Evolutionary conservation across 1,139 yeast genomes (phyloP), one percentile per base, ranked within the genome.

Genomic region (Sugiyamaella sp.): DNA sequence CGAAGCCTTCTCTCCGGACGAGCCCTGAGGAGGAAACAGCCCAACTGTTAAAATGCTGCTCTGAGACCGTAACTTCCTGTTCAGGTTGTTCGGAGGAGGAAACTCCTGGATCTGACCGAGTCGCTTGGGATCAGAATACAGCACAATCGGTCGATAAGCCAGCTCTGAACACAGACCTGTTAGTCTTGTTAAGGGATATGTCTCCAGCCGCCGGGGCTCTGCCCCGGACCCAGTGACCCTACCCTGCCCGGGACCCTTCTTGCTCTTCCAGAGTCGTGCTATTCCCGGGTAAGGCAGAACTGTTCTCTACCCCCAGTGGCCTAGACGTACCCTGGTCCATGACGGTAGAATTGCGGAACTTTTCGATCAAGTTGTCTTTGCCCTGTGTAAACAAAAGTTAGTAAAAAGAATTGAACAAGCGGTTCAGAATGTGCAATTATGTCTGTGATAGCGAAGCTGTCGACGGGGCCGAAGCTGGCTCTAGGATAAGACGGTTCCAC

Each of bases 261-360:
- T n/a, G n/a, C n/a, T n/a, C n/a, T n/a, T n/a, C n/a, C n/a, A n/a
- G n/a, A n/a, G n/a, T n/a, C n/a, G n/a, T n/a, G n/a, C n/a, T n/a
- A n/a, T n/a, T n/a, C n/a, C n/a, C n/a, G n/a, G n/a, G n/a, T n/a
- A n/a, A n/a, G n/a, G n/a, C n/a, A n/a, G n/a, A n/a, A n/a, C n/a
- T n/a, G n/a, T n/a, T n/a, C n/a, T n/a, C n/a, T 16, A 37, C 2
- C 6, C 24, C 21, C 25, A 32, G 32, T 38, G 20, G 24, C 35
- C n/a, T 22, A 52, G 5, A 29, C 57, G 48, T 47, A 61, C 67
- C 66, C 60, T 75, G 77, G 49, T 71, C 73, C 81, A 79, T 76
- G 5, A 79, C 79, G 42, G 74, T 74, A 5, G 82, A 79, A 57
- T 73, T 72, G 42, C 79, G 71, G 63, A 79, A 79, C 59, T 77